phyloP scores from a whole-genome alignment of 1,139 yeast genomes.

The Lodderomyces margitis region DNA sequence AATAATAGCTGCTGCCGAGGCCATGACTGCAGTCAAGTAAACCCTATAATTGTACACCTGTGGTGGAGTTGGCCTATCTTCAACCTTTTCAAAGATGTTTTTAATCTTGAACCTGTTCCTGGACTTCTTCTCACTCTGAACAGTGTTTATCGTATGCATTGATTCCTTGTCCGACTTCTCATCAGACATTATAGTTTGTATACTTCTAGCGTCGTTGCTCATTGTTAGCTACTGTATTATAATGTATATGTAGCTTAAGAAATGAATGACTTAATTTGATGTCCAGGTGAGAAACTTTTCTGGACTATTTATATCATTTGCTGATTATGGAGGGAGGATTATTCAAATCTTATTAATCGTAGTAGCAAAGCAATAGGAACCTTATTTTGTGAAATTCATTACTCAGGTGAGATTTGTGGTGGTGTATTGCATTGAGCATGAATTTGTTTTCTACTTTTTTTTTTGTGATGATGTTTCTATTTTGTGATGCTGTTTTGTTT shows the following conservation, averaged over 20 bases:
- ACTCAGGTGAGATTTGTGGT: neutral
- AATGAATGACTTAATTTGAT: too few species aligned
- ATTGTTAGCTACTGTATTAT: too few species aligned
- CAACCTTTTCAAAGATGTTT: slow-evolving; percentile 32
- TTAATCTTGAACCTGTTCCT: slow-evolving; percentile 16
- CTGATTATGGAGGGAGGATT: neutral
- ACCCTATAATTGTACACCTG: slow-evolving; percentile 37
- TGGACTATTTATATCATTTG: slow-evolving; percentile 1
- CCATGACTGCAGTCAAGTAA: slow-evolving; percentile 38
- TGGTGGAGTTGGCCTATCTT: slow-evolving; percentile 41
- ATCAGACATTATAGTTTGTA: neutral
- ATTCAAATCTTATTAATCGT: neutral
- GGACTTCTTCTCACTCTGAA: neutral
- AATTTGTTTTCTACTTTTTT: too few species aligned
- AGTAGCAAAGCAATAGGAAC: neutral
- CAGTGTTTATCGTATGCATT: neutral
- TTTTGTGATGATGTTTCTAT: too few species aligned
- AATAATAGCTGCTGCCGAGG: slow-evolving; percentile 38
- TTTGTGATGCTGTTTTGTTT: neutral
- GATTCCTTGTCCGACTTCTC: neutral
- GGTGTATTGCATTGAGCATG: too few species aligned
- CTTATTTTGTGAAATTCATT: neutral
- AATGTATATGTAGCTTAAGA: too few species aligned
- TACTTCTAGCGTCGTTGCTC: slow-evolving; percentile 1
- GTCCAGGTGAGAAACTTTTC: neutral